phyloP scores from a whole-genome alignment of 2,329 filamentous ascomycete genomes.

The Neofusicoccum ribis region DNA sequence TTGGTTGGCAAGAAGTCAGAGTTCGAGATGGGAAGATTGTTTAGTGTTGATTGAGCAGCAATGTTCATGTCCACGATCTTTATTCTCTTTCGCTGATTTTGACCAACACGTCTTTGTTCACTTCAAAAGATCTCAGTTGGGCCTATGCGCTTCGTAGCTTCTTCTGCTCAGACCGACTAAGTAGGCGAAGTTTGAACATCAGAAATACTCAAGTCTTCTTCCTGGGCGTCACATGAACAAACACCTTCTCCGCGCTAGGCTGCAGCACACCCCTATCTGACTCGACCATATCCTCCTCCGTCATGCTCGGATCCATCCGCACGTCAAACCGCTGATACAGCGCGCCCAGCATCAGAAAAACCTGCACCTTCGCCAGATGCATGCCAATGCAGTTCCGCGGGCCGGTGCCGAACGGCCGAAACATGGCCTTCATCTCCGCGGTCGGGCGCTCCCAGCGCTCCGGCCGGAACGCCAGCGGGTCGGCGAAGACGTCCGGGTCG shows the following conservation, averaged over 20 bases:
- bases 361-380: constrained; percentile 2
- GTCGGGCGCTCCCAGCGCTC: constrained; percentile 23
- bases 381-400: constrained; percentile 23
- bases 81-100: too few relatives aligned
- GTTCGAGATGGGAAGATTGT: not conserved
- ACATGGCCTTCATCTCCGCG: not conserved
- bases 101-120: too few relatives aligned
- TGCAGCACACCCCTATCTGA: not conserved
- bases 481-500: constrained; percentile 22
- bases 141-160: too few relatives aligned
- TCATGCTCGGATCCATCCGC: not conserved
- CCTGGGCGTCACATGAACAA: not conserved
- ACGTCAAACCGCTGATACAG: not conserved
- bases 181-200: too few relatives aligned
- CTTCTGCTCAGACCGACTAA: too few relatives aligned
- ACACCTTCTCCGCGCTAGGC: not conserved
- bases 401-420: constrained; percentile 24
- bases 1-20: constrained; percentile 4
- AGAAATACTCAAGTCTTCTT: not conserved
- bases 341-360: not conserved
- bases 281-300: not conserved
- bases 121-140: too few relatives aligned
- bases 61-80: too few relatives aligned
- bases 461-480: constrained; percentile 22
- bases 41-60: not conserved